Evolutionary conservation across 371 early-diverging fungal genomes (phyloP), one percentile per base, ranked within the genome.

Genomic region (Caulochytrium protostelioides): DNA sequence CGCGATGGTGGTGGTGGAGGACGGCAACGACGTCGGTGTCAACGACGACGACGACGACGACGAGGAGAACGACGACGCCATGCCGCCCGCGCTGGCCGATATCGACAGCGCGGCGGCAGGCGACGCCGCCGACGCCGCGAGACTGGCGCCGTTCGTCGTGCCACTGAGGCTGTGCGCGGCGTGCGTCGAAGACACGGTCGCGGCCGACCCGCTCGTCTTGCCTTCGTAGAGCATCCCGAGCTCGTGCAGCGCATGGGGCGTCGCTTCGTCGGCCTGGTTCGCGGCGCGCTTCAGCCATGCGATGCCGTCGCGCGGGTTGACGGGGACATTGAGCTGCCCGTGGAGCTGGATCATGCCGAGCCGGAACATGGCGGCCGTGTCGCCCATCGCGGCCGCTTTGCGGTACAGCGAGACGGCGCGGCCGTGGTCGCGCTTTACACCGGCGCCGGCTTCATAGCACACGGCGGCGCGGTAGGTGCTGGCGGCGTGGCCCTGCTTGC

Each of bases 361-460:
- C 55, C 90, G 91, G 65, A 83, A 89, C 90, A 95, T 90, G 22
- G 89, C 90, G 0, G 76, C 70, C 12, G 79, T 74, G 42, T 92
- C 86, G n/a, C 89, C 83, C 36, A 84, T 54, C 23, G 79, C 74
- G 6, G 95, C 92, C 0, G 90, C 81, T 54, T 90, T 89, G 47
- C 85, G 72, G 51, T 80, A 95, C 46, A 79, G 87, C 41, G 83
- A 80, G 14, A 89, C 65, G 0, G 92, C 78, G 18, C 85, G 74
- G 7, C 55, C 54, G 15, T 70, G 62, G 46, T 95, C 91, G 3
- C 75, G 57, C 38, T 81, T 82, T 4, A 83, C 80, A 22, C 97
- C 97, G 7, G 81, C 83, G 8, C 91, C 94, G 10, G 78, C 57
- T 43, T 95, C 97, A 50, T 89, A 83, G 55, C 90, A 92, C 6